Evolutionary conservation across 2,329 filamentous ascomycete species (phyloP).

Genomic region (Fusarium sarcochroum): DNA sequence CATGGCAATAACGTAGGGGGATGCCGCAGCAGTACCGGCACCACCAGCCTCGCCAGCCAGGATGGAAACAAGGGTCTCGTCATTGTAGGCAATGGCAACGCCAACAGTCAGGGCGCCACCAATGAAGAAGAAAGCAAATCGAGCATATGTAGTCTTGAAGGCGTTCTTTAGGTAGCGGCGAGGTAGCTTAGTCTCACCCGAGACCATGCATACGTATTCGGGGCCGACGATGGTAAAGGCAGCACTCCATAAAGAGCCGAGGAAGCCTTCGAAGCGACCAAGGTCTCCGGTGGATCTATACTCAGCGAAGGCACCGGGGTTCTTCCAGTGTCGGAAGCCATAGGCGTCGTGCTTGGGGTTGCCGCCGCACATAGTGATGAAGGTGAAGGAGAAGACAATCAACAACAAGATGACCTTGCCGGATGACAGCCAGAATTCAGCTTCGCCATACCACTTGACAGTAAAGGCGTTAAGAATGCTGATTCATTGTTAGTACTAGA

Average conservation of each 20-base stretch:
- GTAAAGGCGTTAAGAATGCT: conserved; percentile 58
- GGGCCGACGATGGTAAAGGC: conserved; percentile 72
- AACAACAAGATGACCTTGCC: conserved; percentile 57
- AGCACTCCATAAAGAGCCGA: conserved; percentile 73
- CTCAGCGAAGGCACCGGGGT: conserved; percentile 67
- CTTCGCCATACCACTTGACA: conserved; percentile 59
- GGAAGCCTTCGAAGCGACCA: conserved; percentile 76
- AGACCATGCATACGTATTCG: conserved; percentile 73
- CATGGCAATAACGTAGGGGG: conserved; percentile 58
- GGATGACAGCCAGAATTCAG: conserved; percentile 62
- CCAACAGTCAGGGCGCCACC: conserved; percentile 69
- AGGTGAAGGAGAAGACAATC: conserved; percentile 69
- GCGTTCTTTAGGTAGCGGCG: conserved; percentile 69
- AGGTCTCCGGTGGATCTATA: conserved; percentile 67
- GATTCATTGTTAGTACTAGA: background rate
- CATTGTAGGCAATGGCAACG: conserved; percentile 69
- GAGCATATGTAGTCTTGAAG: conserved; percentile 64
- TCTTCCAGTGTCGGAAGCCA: conserved; percentile 77
- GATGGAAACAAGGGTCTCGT: conserved; percentile 51
- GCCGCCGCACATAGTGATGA: conserved; percentile 73
- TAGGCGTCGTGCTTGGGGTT: conserved; percentile 68
- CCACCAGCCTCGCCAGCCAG: conserved; percentile 58
- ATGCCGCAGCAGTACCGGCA: conserved; percentile 64
- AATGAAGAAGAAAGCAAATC: conserved; percentile 54
- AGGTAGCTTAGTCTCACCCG: conserved; percentile 74